phyloP scores from a whole-genome alignment of 768 basidiomycete genomes.

The Kwoniella pini region DNA sequence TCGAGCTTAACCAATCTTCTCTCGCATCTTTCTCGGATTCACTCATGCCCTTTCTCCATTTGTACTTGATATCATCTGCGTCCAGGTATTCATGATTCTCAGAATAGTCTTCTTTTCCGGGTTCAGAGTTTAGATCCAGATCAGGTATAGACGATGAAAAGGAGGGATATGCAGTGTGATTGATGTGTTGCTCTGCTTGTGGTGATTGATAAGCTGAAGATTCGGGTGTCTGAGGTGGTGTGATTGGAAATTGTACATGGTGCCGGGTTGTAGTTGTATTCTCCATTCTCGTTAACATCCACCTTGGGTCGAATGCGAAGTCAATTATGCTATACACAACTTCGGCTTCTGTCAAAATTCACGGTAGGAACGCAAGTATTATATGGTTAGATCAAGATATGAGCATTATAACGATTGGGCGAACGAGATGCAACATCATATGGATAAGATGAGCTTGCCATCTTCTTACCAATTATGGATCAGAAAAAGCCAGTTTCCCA shows the following conservation, averaged over 20 bases:
- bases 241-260: slow-evolving; percentile 7
- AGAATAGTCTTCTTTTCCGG: neutral
- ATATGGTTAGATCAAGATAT: too few species aligned
- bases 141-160: slow-evolving; percentile 3
- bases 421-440: too few species aligned
- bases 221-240: slow-evolving; percentile 32
- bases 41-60: slow-evolving; percentile 37
- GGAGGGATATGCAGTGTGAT: neutral
- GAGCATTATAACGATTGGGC: too few species aligned
- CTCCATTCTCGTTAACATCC: neutral
- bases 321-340: too few species aligned
- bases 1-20: slow-evolving; percentile 30
- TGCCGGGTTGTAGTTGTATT: neutral
- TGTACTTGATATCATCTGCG: neutral
- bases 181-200: neutral
- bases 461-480: too few species aligned
- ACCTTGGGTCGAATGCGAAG: neutral
- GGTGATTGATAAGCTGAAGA: neutral
- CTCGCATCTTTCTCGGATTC: slow-evolving; percentile 32
- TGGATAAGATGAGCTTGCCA: too few species aligned
- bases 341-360: too few species aligned
- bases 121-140: slow-evolving; percentile 2
- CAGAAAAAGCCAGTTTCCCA: too few species aligned
- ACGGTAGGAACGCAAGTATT: too few species aligned
- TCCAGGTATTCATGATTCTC: neutral